These are phyloP conservation scores for Ceratocystis harringtonii DNA, from an alignment of 2,329 filamentous ascomycete genomes.

Conservation along the genomic window DNA sequence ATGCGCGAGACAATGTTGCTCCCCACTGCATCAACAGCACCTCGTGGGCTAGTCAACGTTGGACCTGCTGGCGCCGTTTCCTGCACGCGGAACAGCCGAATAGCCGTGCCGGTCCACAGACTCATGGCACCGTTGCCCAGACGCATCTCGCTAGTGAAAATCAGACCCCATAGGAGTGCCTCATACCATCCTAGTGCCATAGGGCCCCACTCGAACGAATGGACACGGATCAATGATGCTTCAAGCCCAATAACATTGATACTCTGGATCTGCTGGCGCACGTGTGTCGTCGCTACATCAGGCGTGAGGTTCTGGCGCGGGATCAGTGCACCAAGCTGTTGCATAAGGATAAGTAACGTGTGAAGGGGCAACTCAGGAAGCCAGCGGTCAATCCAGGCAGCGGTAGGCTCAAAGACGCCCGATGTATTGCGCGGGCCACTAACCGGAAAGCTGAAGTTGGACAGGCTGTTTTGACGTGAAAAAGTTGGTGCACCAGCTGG, in stretches of 20 bases:
- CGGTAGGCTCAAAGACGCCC: constrained; percentile 59
- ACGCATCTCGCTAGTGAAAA: constrained; percentile 83
- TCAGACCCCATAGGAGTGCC: constrained; percentile 80
- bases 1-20: constrained; percentile 80
- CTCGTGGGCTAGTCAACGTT: constrained; percentile 67
- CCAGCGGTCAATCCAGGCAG: constrained; percentile 85
- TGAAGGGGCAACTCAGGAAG: constrained; percentile 82
- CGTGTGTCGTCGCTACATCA: constrained; percentile 31
- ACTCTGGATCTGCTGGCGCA: constrained; percentile 40
- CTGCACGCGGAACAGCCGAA: constrained; percentile 81
- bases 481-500: constrained; percentile 70
- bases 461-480: constrained; percentile 78
- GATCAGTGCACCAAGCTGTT: constrained; percentile 45
- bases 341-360: constrained; percentile 64
- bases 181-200: constrained; percentile 91
- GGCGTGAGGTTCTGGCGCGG: constrained; percentile 33
- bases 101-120: constrained; percentile 71
- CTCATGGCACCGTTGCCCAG: constrained; percentile 69
- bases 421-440: constrained; percentile 22
- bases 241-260: constrained; percentile 59
- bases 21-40: constrained; percentile 84
- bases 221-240: constrained; percentile 56
- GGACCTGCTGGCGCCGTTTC: constrained; percentile 68
- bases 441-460: constrained; percentile 42
- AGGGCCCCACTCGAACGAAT: constrained; percentile 89